A percentile compares a stretch with the other conserved stretches of the same genome.
Conservation (phyloP, 495 filamentous ascomycete species). For the Pyronema domesticum region DNA sequence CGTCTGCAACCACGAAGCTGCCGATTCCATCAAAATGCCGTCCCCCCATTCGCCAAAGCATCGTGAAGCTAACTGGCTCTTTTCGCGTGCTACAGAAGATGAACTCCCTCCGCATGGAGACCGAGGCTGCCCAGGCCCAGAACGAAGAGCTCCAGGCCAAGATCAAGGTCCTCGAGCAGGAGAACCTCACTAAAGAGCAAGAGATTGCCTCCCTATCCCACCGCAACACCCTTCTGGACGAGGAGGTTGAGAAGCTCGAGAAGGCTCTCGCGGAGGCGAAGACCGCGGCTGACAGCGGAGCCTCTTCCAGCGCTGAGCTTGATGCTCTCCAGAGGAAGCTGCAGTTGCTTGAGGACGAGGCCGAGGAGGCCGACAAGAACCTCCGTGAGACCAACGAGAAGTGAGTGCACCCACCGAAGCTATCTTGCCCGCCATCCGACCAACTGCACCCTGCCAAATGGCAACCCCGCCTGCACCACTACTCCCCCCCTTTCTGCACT, state of each 20-base stretch:
- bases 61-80: background rate
- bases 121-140: conserved; percentile 59
- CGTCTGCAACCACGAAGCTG: background rate
- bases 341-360: conserved; percentile 93
- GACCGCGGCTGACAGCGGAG: conserved; percentile 52
- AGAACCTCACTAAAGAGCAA: conserved; percentile 90
- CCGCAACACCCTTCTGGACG: conserved; percentile 76
- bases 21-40: background rate
- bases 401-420: conserved; percentile 35
- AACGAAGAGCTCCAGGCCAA: conserved; percentile 71
- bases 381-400: conserved; percentile 95
- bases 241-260: conserved; percentile 82
- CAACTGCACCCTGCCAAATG: background rate
- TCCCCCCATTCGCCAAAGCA: background rate
- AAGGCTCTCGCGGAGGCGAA: conserved; percentile 57
- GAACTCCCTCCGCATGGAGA: conserved; percentile 78
- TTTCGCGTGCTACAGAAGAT: conserved; percentile 54
- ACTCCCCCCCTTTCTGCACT: background rate
- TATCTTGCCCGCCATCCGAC: background rate
- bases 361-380: conserved; percentile 84
- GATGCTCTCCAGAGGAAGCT: conserved; percentile 79
- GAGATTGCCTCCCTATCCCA: conserved; percentile 89
- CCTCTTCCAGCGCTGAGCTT: conserved; percentile 61
- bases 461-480: conserved; percentile 1
- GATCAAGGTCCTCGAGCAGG: conserved; percentile 81